A percentile compares a stretch with the other conserved stretches of the same genome.
These are phyloP conservation scores for Parmelia sp. DNA, from an alignment of 495 filamentous ascomycete species.

Conservation along the genomic window DNA sequence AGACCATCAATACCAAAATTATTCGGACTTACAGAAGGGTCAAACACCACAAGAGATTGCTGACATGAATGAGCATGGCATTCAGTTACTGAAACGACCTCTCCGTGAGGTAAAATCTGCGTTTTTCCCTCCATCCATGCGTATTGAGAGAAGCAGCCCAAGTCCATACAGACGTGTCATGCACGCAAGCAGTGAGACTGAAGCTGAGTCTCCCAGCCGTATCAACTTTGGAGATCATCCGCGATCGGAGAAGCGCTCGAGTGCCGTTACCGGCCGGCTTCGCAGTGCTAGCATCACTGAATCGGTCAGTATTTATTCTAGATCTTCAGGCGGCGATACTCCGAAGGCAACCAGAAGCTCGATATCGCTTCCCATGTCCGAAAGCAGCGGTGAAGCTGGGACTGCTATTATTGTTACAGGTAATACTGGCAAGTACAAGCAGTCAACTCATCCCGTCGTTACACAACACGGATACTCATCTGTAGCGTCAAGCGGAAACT, in stretches of 20 bases:
- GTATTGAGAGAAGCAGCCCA: conserved; percentile 43
- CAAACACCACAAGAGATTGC: conserved; percentile 30
- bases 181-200: conserved; percentile 24
- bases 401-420: conserved; percentile 20
- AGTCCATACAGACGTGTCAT: conserved; percentile 53
- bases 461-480: conserved; percentile 10
- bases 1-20: conserved; percentile 5
- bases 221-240: conserved; percentile 26
- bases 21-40: conserved; percentile 1
- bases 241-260: neutral
- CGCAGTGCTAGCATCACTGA: conserved; percentile 18
- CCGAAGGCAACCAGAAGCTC: conserved; percentile 22
- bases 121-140: conserved; percentile 40
- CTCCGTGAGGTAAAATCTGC: conserved; percentile 33
- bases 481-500: conserved; percentile 20
- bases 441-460: neutral
- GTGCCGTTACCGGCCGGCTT: conserved; percentile 3
- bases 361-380: conserved; percentile 10
- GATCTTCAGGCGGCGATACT: conserved; percentile 44
- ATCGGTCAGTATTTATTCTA: conserved; percentile 53
- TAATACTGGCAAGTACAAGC: neutral
- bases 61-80: conserved; percentile 23
- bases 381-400: conserved; percentile 16
- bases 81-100: conserved; percentile 16
- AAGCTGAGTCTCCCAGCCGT: conserved; percentile 25